phyloP scores from a whole-genome alignment of 2,329 filamentous ascomycete species.

The Sclerotinia nivalis region DNA sequence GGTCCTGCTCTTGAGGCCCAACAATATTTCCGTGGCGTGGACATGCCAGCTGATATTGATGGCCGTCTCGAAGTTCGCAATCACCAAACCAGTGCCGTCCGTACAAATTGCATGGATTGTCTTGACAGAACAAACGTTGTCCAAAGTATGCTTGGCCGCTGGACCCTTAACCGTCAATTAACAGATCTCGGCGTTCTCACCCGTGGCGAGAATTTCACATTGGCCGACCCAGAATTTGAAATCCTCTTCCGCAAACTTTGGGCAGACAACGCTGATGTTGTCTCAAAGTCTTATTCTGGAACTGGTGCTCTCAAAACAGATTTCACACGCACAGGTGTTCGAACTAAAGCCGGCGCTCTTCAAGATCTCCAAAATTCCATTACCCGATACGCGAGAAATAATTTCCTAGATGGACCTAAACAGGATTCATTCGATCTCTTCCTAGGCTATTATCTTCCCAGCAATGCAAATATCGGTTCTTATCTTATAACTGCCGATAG shows the following conservation, averaged over 20 bases:
- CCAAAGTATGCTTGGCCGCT: conserved; percentile 93
- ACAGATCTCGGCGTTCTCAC: conserved; percentile 78
- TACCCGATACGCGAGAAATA: conserved; percentile 88
- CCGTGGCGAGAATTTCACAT: conserved; percentile 72
- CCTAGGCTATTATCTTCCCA: conserved; percentile 80
- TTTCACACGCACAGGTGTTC: conserved; percentile 87
- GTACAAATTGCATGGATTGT: conserved; percentile 99
- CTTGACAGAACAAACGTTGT: conserved; percentile 97
- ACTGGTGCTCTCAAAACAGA: conserved; percentile 98
- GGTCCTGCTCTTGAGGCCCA: conserved; percentile 74
- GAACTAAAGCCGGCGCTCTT: conserved; percentile 80
- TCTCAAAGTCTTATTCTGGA: conserved; percentile 89
- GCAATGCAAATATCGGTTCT: conserved; percentile 61
- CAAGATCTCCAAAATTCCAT: conserved; percentile 87
- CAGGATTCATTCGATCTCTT: conserved; percentile 97
- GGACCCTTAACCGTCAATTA: conserved; percentile 85
- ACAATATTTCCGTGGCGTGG: conserved; percentile 89
- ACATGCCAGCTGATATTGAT: conserved; percentile 71
- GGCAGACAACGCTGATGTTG: conserved; percentile 97
- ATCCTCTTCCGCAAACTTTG: conserved; percentile 93
- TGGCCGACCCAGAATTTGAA: conserved; percentile 80
- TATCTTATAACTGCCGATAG: conserved; percentile 79
- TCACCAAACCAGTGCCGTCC: conserved; percentile 84
- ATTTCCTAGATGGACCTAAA: conserved; percentile 88
- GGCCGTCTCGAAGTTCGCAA: conserved; percentile 78